These are phyloP conservation scores for Pichia sp. DNA, from an alignment of 1,139 yeast genomes.

Conservation along the genomic window DNA sequence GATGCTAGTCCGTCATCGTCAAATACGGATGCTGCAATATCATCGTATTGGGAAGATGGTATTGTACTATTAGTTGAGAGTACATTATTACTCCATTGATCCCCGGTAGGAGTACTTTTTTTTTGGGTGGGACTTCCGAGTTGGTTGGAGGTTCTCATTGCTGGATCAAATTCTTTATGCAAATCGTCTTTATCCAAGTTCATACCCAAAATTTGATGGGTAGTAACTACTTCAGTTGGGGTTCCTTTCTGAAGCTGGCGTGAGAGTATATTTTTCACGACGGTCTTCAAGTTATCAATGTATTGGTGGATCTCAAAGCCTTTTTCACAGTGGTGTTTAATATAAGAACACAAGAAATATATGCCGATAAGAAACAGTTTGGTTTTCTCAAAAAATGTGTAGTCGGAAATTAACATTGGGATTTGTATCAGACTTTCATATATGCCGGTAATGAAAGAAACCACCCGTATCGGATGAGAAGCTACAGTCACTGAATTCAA, in stretches of 20 bases:
- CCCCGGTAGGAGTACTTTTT: not conserved
- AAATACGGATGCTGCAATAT: constrained; percentile 2
- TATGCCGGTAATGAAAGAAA: constrained; percentile 7
- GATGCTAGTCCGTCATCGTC: constrained; percentile 2
- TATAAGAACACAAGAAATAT: constrained; percentile 11
- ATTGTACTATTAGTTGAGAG: not conserved
- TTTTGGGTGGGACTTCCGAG: not conserved
- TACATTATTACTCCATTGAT: not conserved
- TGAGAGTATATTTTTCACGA: constrained; percentile 2
- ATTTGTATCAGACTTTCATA: constrained; percentile 9
- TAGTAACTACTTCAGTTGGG: constrained; percentile 1
- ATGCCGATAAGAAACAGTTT: constrained; percentile 10
- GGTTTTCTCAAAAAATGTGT: constrained; percentile 14
- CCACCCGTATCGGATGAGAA: constrained; percentile 1
- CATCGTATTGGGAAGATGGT: not conserved
- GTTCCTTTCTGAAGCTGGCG: constrained; percentile 6
- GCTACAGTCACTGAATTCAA: not conserved
- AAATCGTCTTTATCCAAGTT: not conserved
- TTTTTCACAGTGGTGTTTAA: constrained; percentile 3
- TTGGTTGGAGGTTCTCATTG: not conserved
- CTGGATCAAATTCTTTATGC: not conserved
- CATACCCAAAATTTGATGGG: constrained; percentile 2
- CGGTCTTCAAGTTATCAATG: constrained; percentile 3
- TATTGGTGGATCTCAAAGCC: not conserved
- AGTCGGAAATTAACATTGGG: constrained; percentile 10